Conservation (phyloP, 2,329 filamentous ascomycete genomes). For the Ceratocystis huliohia region DNA sequence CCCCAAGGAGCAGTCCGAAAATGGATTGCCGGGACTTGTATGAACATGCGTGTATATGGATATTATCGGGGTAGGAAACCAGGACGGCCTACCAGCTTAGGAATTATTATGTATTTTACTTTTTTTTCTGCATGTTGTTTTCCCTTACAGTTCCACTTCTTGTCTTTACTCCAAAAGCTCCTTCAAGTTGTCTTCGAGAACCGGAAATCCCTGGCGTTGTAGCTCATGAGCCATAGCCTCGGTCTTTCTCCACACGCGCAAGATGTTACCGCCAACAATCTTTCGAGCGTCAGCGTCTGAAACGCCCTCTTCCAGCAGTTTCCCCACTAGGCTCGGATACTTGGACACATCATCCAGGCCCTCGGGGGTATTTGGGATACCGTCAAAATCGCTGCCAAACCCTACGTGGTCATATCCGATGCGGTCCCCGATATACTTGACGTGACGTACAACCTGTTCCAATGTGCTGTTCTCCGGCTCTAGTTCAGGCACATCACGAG, state of each 20-base stretch:
- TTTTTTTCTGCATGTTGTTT: conserved; percentile 3
- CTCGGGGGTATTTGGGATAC: conserved; percentile 50
- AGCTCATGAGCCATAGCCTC: conserved; percentile 57
- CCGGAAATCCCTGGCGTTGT: conserved; percentile 43
- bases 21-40: not conserved
- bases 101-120: not conserved
- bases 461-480: conserved; percentile 60
- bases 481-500: conserved; percentile 54
- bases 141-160: not conserved
- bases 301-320: conserved; percentile 60
- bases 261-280: conserved; percentile 64
- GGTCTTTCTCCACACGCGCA: conserved; percentile 72
- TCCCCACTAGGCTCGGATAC: conserved; percentile 65
- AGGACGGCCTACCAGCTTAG: not conserved
- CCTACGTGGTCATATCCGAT: conserved; percentile 85
- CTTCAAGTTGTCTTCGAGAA: conserved; percentile 39
- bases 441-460: conserved; percentile 64
- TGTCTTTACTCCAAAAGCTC: not conserved
- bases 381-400: conserved; percentile 82
- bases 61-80: conserved; percentile 1
- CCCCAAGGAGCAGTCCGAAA: not conserved
- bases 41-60: conserved; percentile 10
- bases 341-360: conserved; percentile 78
- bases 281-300: conserved; percentile 61
- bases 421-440: conserved; percentile 65